phyloP scores from a whole-genome alignment of 2,329 filamentous ascomycete genomes.

The Trichoderma koningiopsis region DNA sequence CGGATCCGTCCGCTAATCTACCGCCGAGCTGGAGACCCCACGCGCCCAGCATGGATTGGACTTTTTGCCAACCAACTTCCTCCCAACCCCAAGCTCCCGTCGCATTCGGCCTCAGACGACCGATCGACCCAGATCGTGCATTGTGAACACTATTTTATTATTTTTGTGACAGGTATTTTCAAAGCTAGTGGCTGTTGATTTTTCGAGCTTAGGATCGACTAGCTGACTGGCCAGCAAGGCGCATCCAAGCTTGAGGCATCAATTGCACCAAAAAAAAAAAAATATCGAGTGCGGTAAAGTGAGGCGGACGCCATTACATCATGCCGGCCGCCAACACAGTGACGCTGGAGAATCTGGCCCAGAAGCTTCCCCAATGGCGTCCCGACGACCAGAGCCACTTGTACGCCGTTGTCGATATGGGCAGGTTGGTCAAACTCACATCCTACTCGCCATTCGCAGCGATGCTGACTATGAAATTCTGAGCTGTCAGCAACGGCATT shows the following conservation, averaged over 20 bases:
- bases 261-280: neutral
- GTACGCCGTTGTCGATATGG: constrained; percentile 62
- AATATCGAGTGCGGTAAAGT: neutral
- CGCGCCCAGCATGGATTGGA: constrained; percentile 19
- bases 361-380: constrained; percentile 53
- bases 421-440: constrained; percentile 46
- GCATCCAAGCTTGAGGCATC: neutral
- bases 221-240: neutral
- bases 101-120: constrained; percentile 19
- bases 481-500: constrained; percentile 73
- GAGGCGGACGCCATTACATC: constrained; percentile 20
- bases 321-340: constrained; percentile 48
- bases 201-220: neutral
- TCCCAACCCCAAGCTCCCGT: constrained; percentile 1
- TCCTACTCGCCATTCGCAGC: neutral
- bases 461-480: constrained; percentile 11
- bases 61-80: constrained; percentile 14
- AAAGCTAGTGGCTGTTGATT: neutral
- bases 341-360: constrained; percentile 54
- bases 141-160: neutral
- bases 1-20: constrained; percentile 24
- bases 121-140: constrained; percentile 21
- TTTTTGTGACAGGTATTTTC: constrained; percentile 17
- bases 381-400: constrained; percentile 51
- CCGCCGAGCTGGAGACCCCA: constrained; percentile 10